A percentile compares a stretch with the other conserved stretches of the same genome.
phyloP scores from a whole-genome alignment of 2,329 filamentous ascomycete species.

The Pestalotiopsis fici region DNA sequence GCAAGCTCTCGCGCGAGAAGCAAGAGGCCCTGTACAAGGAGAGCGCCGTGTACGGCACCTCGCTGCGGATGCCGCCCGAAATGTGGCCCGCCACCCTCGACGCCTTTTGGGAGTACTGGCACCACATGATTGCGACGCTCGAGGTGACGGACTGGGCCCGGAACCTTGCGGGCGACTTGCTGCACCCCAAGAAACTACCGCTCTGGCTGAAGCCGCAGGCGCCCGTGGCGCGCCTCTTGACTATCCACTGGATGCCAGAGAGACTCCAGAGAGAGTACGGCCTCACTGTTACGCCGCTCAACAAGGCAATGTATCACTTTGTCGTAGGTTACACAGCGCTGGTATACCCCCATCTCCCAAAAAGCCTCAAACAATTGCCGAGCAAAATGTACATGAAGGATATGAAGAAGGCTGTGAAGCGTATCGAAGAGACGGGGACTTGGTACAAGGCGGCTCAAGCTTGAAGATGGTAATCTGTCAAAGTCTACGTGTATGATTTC shows the following conservation, averaged over 20 bases:
- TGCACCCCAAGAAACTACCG: conserved; percentile 27
- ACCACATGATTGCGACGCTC: conserved; percentile 32
- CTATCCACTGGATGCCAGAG: conserved; percentile 28
- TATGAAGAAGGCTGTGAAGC: conserved; percentile 23
- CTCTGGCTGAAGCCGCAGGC: conserved; percentile 24
- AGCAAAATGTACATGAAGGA: conserved; percentile 31
- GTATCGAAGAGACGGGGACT: conserved; percentile 14
- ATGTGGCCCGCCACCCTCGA: conserved; percentile 35
- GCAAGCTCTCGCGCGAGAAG: conserved; percentile 9
- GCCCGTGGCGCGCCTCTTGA: conserved; percentile 28
- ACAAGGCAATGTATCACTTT: conserved; percentile 19
- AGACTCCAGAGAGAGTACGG: conserved; percentile 27
- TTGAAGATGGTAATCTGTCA: neutral
- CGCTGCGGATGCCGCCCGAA: conserved; percentile 20
- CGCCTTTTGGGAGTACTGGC: conserved; percentile 39
- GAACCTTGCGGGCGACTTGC: conserved; percentile 26
- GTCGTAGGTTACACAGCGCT: conserved; percentile 18
- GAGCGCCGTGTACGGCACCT: conserved; percentile 2
- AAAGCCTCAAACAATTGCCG: conserved; percentile 23
- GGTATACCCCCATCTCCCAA: conserved; percentile 26
- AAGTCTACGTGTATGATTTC: neutral
- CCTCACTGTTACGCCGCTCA: conserved; percentile 21
- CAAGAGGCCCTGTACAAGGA: conserved; percentile 14
- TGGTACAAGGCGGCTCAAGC: conserved; percentile 17
- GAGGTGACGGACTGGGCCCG: conserved; percentile 30